A percentile compares a stretch with the other conserved stretches of the same genome.
Evolutionary conservation across 257 asterid genomes (phyloP).

Genomic region (Lavandula angustifolia): DNA sequence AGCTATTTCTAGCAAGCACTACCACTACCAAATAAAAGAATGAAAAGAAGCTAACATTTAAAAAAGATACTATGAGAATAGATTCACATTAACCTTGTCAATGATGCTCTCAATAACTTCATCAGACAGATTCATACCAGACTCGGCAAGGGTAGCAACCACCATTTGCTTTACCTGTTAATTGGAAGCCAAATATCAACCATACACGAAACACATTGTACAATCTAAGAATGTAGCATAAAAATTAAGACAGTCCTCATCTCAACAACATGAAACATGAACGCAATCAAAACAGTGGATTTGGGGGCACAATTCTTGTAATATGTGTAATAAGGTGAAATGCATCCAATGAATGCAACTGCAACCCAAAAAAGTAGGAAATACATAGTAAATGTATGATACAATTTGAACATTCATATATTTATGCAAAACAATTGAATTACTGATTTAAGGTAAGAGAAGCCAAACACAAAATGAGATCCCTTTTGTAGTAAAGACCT

Average conservation of each 20-base stretch:
- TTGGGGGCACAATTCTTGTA: background rate
- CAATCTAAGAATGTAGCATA: background rate
- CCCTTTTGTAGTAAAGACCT: background rate
- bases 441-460: slow-evolving; percentile 19
- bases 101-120: slow-evolving; percentile 96
- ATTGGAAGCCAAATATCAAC: slow-evolving; percentile 25
- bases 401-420: background rate
- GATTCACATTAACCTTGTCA: slow-evolving; percentile 66
- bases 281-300: slow-evolving; percentile 4
- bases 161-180: slow-evolving; percentile 96
- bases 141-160: slow-evolving; percentile 95
- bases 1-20: too few species aligned
- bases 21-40: background rate
- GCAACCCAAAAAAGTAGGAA: slow-evolving; percentile 11
- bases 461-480: background rate
- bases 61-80: background rate
- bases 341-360: slow-evolving; percentile 2
- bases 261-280: background rate
- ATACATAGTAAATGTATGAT: background rate
- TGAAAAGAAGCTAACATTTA: background rate
- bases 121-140: slow-evolving; percentile 97
- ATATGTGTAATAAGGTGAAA: background rate
- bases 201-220: slow-evolving; percentile 9
- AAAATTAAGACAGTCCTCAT: background rate
- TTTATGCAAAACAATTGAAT: slow-evolving; percentile 7